Conservation (phyloP, 2,329 filamentous ascomycete species). For the Trichoderma simmonsii region DNA sequence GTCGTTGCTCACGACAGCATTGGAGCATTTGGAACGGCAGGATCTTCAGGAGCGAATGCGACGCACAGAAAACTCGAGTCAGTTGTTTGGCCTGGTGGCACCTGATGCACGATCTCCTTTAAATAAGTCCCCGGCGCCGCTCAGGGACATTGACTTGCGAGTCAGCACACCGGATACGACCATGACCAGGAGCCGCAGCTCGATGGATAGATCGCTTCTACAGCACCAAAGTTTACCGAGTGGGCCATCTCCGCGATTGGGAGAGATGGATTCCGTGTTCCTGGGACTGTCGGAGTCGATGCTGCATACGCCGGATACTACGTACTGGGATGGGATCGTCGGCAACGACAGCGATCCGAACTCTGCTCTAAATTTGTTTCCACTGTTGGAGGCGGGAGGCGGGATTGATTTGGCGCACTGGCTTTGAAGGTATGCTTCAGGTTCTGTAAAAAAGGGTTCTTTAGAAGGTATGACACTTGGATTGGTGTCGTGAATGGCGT, state of each 20-base stretch:
- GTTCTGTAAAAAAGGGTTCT: not conserved
- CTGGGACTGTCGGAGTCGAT: constrained; percentile 38
- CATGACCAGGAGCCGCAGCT: constrained; percentile 22
- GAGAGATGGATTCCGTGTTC: constrained; percentile 39
- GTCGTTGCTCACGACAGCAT: constrained; percentile 45
- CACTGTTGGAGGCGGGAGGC: constrained; percentile 48
- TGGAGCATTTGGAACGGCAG: constrained; percentile 46
- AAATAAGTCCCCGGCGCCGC: constrained; percentile 13
- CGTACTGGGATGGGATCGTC: constrained; percentile 37
- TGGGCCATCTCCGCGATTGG: constrained; percentile 32
- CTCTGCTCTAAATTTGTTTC: constrained; percentile 49
- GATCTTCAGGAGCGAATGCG: constrained; percentile 46
- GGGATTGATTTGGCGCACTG: constrained; percentile 51
- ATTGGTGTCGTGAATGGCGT: not conserved
- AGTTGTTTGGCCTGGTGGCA: constrained; percentile 50
- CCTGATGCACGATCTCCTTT: constrained; percentile 23
- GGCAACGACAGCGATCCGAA: constrained; percentile 42
- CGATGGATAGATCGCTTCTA: constrained; percentile 28
- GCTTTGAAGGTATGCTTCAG: constrained; percentile 23
- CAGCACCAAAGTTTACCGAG: constrained; percentile 25
- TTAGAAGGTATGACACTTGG: not conserved
- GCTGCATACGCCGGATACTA: constrained; percentile 41
- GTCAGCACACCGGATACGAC: constrained; percentile 21
- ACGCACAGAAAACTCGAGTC: constrained; percentile 49
- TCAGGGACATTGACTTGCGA: constrained; percentile 19